A percentile compares a stretch with the other conserved stretches of the same genome.
These are phyloP conservation scores for Lasiodiplodia theobromae DNA, from an alignment of 2,329 filamentous ascomycete species.

Conservation along the genomic window DNA sequence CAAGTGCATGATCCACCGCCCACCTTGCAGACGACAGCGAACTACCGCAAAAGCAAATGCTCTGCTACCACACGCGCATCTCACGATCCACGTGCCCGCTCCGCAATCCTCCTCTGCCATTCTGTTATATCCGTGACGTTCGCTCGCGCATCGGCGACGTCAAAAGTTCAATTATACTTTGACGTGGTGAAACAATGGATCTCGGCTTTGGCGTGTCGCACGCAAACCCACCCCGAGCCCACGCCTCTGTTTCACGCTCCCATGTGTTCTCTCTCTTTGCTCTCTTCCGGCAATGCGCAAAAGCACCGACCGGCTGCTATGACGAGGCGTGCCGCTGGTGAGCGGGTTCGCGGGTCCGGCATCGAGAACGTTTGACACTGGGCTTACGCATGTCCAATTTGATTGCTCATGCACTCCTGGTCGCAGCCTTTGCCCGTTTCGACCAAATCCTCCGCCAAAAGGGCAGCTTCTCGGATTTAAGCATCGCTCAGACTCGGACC, in stretches of 20 bases:
- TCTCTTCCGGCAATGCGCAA: neutral
- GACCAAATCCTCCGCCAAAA: neutral
- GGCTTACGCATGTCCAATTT: conserved; percentile 20
- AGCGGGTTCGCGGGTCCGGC: neutral
- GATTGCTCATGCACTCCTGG: neutral
- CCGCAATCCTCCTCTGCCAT: neutral
- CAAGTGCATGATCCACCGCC: neutral
- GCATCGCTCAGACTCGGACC: neutral
- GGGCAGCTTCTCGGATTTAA: neutral
- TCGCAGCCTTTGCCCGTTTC: neutral
- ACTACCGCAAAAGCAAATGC: neutral
- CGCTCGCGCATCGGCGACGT: neutral
- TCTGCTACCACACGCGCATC: neutral
- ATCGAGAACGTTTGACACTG: neutral
- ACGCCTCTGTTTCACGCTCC: neutral
- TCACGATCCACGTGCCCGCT: neutral
- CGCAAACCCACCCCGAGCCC: neutral
- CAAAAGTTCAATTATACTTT: conserved; percentile 7
- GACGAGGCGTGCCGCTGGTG: neutral
- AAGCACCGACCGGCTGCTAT: neutral
- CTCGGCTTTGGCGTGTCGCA: neutral
- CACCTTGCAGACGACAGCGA: neutral
- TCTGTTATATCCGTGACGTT: conserved; percentile 2
- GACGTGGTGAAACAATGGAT: conserved; percentile 25
- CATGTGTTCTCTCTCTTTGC: neutral